Percentiles rank a stretch among this genome's conserved stretches.
These are phyloP conservation scores for Calonectria multiphialidica DNA, from an alignment of 2,329 filamentous ascomycete species.

Conservation along the genomic window DNA sequence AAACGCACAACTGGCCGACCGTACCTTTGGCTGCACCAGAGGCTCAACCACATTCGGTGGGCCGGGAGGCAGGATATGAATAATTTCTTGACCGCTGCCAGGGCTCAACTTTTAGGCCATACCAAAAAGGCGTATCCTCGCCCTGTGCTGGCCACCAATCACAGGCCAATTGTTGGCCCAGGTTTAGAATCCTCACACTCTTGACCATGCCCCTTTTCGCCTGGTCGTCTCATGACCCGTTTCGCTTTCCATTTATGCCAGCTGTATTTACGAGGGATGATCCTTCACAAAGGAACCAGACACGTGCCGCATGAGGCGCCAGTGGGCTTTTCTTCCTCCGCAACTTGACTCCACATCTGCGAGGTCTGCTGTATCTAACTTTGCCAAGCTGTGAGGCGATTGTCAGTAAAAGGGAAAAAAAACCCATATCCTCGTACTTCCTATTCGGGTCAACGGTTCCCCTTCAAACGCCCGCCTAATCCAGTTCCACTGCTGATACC, in stretches of 20 bases:
- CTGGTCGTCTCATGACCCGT: neutral
- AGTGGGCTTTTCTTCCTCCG: neutral
- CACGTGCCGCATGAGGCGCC: neutral
- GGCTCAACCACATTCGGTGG: neutral
- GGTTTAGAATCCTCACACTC: neutral
- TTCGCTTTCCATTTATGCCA: neutral
- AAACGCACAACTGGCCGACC: neutral
- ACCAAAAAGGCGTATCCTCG: neutral
- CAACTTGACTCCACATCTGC: neutral
- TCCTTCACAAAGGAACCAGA: neutral
- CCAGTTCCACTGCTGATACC: neutral
- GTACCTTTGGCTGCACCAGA: neutral
- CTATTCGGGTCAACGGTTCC: neutral
- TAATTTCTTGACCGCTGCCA: neutral
- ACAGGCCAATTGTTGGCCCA: neutral
- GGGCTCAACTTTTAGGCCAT: neutral
- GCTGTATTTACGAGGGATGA: neutral
- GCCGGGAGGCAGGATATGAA: neutral
- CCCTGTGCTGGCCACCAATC: neutral
- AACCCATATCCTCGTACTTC: neutral
- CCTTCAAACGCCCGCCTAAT: neutral
- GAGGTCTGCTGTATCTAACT: no score
- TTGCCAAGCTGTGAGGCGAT: no score
- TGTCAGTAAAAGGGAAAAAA: no score
- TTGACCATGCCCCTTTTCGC: neutral